These are phyloP conservation scores for Rhododendron ferrugineum DNA, from an alignment of 148 eudicot genomes.

Conservation along the genomic window DNA sequence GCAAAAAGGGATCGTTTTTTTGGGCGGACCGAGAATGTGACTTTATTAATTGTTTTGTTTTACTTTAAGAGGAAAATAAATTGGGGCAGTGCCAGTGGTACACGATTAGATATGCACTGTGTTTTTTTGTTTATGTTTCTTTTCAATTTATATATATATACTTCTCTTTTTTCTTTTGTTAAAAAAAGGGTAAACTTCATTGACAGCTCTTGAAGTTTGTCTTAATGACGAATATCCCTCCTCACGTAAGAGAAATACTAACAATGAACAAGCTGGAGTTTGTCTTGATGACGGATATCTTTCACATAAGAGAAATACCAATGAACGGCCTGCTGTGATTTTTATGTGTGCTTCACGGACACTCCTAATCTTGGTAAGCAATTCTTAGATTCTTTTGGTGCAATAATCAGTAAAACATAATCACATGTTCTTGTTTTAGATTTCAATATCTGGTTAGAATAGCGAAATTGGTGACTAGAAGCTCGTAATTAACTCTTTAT, in stretches of 20 bases:
- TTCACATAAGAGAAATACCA: not conserved
- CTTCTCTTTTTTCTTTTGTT: not conserved
- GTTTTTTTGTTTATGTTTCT: not conserved
- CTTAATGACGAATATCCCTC: no score
- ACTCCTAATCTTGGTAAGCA: no score
- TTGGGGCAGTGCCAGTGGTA: not conserved
- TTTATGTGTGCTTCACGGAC: not conserved
- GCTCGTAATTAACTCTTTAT: no score
- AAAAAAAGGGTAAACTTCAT: not conserved
- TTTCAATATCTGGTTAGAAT: no score
- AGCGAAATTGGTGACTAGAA: no score
- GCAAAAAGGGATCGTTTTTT: not conserved
- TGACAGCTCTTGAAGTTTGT: not conserved
- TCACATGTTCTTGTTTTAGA: no score
- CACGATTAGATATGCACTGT: not conserved
- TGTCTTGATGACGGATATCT: not conserved
- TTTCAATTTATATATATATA: not conserved
- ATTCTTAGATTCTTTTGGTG: no score
- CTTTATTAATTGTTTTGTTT: slow-evolving; percentile 8
- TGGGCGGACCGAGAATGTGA: slow-evolving; percentile 9
- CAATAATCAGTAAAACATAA: no score
- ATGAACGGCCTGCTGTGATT: no score
- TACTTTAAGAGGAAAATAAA: not conserved
- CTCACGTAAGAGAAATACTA: no score
- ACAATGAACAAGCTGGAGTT: no score